phyloP scores from a whole-genome alignment of 1,284 basidiomycete species.

The Malassezia psittaci region DNA sequence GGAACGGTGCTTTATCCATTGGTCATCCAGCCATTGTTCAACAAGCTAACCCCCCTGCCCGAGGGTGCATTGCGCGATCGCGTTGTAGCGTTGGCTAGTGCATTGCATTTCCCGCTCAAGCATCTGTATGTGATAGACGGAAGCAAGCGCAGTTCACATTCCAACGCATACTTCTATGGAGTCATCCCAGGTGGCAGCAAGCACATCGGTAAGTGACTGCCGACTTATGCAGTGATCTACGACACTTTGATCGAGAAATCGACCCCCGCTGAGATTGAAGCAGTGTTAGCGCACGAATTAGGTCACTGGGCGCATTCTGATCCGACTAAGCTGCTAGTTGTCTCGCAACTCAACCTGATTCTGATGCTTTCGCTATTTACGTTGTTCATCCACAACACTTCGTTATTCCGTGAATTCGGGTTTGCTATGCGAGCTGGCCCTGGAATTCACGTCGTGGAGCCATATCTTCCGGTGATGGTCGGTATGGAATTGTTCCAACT shows the following conservation, averaged over 20 bases:
- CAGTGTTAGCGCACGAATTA: constrained; percentile 66
- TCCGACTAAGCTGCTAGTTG: constrained; percentile 72
- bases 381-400: constrained; percentile 69
- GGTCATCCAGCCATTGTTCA: constrained; percentile 89
- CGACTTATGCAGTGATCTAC: constrained; percentile 59
- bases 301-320: constrained; percentile 59
- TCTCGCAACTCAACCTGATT: constrained; percentile 78
- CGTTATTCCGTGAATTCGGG: constrained; percentile 74
- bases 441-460: constrained; percentile 17
- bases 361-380: constrained; percentile 78
- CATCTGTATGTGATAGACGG: constrained; percentile 96
- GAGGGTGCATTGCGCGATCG: constrained; percentile 38
- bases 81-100: constrained; percentile 33
- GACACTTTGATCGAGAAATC: constrained; percentile 89
- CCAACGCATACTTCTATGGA: constrained; percentile 60
- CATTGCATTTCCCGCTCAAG: constrained; percentile 80
- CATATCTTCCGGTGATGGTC: constrained; percentile 39
- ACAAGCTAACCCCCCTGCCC: constrained; percentile 77
- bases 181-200: constrained; percentile 43
- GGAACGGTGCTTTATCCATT: constrained; percentile 51
- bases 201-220: constrained; percentile 52
- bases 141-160: constrained; percentile 83
- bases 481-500: constrained; percentile 46
- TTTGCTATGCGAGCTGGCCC: constrained; percentile 51
- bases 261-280: constrained; percentile 56